phyloP scores from a whole-genome alignment of 1,139 yeast genomes.

The Blastobotrys petasosporus region DNA sequence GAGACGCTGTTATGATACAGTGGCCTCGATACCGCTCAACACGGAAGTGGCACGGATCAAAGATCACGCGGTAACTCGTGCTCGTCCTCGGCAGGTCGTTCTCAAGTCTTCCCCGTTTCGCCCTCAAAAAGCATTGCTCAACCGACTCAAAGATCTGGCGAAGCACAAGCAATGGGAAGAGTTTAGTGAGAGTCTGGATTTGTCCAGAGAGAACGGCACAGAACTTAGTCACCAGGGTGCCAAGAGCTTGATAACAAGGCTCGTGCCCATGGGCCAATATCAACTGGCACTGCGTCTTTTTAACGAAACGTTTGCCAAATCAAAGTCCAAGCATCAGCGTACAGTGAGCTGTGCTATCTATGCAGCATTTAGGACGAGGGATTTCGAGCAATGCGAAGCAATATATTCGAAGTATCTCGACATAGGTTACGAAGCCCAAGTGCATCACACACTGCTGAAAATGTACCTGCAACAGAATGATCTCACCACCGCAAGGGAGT shows the following conservation, averaged over 20 bases:
- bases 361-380: conserved; percentile 18
- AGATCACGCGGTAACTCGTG: no score
- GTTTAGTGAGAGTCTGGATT: conserved; percentile 7
- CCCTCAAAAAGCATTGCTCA: no score
- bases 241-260: conserved; percentile 11
- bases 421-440: conserved; percentile 13
- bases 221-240: conserved; percentile 3
- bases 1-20: neutral
- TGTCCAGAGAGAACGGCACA: conserved; percentile 9
- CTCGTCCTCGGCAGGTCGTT: no score
- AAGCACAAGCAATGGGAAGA: conserved; percentile 12
- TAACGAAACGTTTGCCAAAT: conserved; percentile 15
- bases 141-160: conserved; percentile 2
- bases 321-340: conserved; percentile 9
- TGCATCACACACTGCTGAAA: conserved; percentile 17
- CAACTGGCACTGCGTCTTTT: conserved; percentile 18
- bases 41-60: no score
- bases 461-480: conserved; percentile 20
- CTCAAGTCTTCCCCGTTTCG: no score
- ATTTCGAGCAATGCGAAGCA: conserved; percentile 19
- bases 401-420: conserved; percentile 20
- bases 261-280: conserved; percentile 12
- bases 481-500: conserved; percentile 22
- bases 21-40: neutral
- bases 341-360: conserved; percentile 19